Evolutionary conservation across 768 basidiomycete genomes (phyloP).

Genomic region (Leccinum subgranulosum): DNA sequence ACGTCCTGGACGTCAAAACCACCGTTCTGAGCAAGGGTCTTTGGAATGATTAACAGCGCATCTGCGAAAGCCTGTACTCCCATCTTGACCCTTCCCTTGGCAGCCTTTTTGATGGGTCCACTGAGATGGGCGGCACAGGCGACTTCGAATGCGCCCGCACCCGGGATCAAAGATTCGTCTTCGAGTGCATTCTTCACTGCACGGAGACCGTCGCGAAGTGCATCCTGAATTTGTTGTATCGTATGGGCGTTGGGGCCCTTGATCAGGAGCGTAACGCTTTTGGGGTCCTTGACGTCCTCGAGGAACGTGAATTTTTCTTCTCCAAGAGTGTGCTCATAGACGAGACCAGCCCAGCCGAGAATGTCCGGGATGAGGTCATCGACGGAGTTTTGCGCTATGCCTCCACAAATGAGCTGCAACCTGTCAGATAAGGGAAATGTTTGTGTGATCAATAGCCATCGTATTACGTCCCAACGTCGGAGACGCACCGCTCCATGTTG

Average conservation of each 20-base stretch:
- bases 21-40: conserved; percentile 93
- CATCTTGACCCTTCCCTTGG: conserved; percentile 95
- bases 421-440: conserved; percentile 38
- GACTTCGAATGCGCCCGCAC: conserved; percentile 98
- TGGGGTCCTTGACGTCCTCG: conserved; percentile 94
- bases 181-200: conserved; percentile 97
- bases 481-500: conserved; percentile 90
- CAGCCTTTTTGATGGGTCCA: conserved; percentile 73
- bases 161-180: conserved; percentile 84
- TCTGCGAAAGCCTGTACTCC: conserved; percentile 98
- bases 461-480: conserved; percentile 27
- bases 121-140: conserved; percentile 84
- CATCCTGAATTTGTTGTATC: conserved; percentile 94
- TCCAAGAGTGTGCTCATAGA: conserved; percentile 98
- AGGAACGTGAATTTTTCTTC: conserved; percentile 99
- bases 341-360: conserved; percentile 96
- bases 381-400: conserved; percentile 95
- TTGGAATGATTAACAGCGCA: conserved; percentile 90
- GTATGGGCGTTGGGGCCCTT: conserved; percentile 98
- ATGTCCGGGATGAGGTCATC: conserved; percentile 91
- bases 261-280: conserved; percentile 92
- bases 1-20: conserved; percentile 97
- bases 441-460: conserved; percentile 21
- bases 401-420: conserved; percentile 91
- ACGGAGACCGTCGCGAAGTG: conserved; percentile 94